These are phyloP conservation scores for Podosphaera fusca DNA, from an alignment of 2,329 filamentous ascomycete genomes.

Conservation along the genomic window DNA sequence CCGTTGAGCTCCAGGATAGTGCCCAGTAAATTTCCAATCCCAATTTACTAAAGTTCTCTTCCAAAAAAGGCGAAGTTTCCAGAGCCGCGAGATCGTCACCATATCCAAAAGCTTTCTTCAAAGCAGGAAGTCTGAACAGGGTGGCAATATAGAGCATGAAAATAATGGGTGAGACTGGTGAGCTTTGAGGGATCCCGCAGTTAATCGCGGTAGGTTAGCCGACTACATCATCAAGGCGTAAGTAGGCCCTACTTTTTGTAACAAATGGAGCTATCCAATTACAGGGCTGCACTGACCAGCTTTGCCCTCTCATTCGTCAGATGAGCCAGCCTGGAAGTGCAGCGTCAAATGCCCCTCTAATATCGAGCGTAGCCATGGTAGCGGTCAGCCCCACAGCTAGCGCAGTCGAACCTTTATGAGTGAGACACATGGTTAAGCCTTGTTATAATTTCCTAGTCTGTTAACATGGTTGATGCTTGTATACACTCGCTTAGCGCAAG, in stretches of 20 bases:
- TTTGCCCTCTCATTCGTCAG: background rate
- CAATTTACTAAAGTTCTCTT: background rate
- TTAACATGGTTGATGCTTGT: too few species aligned
- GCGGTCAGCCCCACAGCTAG: background rate
- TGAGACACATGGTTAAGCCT: background rate
- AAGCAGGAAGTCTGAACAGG: background rate
- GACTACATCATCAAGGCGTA: background rate
- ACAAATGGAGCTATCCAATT: background rate
- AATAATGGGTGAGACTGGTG: background rate
- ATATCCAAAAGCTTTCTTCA: background rate
- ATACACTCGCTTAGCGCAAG: too few species aligned
- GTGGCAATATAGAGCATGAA: background rate
- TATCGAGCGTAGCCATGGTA: background rate
- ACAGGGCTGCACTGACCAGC: background rate
- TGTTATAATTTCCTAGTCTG: too few species aligned
- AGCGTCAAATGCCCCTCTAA: background rate
- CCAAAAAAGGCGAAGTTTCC: too few species aligned
- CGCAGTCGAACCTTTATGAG: background rate
- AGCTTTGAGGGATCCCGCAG: background rate
- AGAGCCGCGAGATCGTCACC: background rate
- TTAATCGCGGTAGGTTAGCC: background rate
- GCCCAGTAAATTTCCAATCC: too few species aligned
- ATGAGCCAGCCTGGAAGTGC: background rate
- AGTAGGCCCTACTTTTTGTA: background rate
- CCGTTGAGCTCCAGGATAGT: too few species aligned